Conservation (phyloP, 2,329 filamentous ascomycete genomes). For the Aureobasidium lini region DNA sequence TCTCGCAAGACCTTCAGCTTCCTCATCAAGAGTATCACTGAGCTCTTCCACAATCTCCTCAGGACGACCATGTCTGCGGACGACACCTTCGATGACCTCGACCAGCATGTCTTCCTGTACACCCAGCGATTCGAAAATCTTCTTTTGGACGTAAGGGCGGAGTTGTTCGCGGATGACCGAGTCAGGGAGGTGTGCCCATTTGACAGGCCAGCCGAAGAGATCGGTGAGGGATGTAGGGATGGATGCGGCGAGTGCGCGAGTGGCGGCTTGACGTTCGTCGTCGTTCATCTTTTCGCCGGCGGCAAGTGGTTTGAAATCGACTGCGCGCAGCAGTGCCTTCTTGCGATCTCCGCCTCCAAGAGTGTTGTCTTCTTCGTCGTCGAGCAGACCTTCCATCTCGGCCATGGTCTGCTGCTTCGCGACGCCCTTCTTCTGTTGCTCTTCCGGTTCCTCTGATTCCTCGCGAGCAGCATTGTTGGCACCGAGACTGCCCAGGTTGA, state of each 20-base stretch:
- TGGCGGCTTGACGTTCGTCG: conserved; percentile 77
- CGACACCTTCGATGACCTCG: conserved; percentile 81
- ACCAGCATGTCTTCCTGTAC: conserved; percentile 95
- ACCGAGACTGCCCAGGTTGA: conserved; percentile 16
- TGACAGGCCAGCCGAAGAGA: conserved; percentile 85
- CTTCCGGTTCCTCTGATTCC: conserved; percentile 14
- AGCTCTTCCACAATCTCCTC: conserved; percentile 76
- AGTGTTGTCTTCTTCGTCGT: conserved; percentile 69
- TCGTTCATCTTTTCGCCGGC: conserved; percentile 65
- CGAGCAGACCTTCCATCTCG: conserved; percentile 87
- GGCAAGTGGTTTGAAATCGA: conserved; percentile 38
- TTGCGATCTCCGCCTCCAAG: conserved; percentile 53
- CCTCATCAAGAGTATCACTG: conserved; percentile 86
- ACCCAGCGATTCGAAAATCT: conserved; percentile 92
- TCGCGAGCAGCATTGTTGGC: not conserved
- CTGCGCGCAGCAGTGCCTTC: conserved; percentile 16
- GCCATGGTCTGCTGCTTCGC: conserved; percentile 70
- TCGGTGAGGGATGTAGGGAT: conserved; percentile 75
- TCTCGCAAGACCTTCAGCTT: conserved; percentile 87
- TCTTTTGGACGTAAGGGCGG: conserved; percentile 93
- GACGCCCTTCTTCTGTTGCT: conserved; percentile 13
- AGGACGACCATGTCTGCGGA: conserved; percentile 68
- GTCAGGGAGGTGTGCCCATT: conserved; percentile 87
- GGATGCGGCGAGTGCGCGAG: conserved; percentile 74
- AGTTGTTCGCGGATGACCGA: conserved; percentile 75